Conservation (phyloP, 2,329 filamentous ascomycete species). For the Orbilia javanica region DNA sequence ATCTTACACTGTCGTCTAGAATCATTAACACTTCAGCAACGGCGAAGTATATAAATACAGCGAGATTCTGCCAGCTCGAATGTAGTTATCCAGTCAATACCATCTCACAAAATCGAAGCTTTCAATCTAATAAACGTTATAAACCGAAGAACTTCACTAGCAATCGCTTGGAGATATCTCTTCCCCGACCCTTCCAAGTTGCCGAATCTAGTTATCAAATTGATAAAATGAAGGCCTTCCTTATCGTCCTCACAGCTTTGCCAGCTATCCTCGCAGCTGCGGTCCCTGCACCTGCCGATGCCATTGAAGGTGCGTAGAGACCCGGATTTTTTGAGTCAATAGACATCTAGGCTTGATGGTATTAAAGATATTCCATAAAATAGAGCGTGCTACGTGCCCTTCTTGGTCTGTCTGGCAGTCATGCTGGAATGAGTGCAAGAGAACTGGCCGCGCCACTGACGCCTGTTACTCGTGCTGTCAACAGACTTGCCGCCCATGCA, state of each 20-base stretch:
- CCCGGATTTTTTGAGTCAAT: not conserved
- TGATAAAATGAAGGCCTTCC: slow-evolving; percentile 42
- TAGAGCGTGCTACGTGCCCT: slow-evolving; percentile 29
- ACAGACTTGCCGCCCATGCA: slow-evolving; percentile 41
- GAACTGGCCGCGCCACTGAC: slow-evolving; percentile 17
- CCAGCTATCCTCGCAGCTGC: slow-evolving; percentile 37
- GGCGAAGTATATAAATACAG: slow-evolving; percentile 22
- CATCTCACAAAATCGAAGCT: not conserved
- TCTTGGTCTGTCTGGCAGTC: slow-evolving; percentile 33
- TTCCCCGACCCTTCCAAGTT: not conserved
- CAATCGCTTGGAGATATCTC: not conserved
- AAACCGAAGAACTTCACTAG: not conserved
- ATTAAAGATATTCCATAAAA: not conserved
- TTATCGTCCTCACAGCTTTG: slow-evolving; percentile 24
- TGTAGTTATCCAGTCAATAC: not conserved
- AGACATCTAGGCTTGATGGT: not conserved
- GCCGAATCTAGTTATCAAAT: not conserved
- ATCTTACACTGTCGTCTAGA: not conserved
- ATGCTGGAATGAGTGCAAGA: slow-evolving; percentile 42
- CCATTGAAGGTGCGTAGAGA: slow-evolving; percentile 25
- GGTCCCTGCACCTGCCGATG: slow-evolving; percentile 16
- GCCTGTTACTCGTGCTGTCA: slow-evolving; percentile 40
- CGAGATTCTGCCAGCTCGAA: not conserved
- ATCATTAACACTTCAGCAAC: not conserved
- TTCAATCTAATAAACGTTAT: not conserved